Base-by-base conservation (phyloP, 768 basidiomycete genomes). In the Lentinula lateritia region DNA sequence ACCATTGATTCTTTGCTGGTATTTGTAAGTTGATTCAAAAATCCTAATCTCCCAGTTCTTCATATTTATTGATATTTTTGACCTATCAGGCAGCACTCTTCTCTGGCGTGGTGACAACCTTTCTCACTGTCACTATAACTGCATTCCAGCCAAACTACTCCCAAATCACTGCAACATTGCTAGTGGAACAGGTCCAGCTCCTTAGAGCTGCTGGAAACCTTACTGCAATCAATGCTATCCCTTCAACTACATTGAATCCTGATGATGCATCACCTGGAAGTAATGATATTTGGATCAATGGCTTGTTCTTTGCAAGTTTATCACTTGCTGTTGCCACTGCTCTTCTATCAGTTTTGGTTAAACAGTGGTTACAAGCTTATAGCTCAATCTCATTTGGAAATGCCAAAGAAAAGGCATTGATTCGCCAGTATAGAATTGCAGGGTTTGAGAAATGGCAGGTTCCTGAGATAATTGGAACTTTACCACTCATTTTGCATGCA, bases 351-450 rank as follows among this genome's bases (percentile, higher is more conserved):
- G 64, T 69, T 41, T 58, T 70, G 28, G 68, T 68, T n/a, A 72
- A 70, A 58, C 69, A 71, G 46, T 70, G 68, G 71, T 39, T 70
- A 1, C 64, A 64, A 38, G 64, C 66, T 10, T 67, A 69, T 38
- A 60, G 58, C 36, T 52, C 65, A 23, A 62, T 61, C 16, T 58
- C 64, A 20, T 64, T 67, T n/a, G 65, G 66, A 1, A 65, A 65
- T 18, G 56, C 70, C 1, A 63, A 67, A 10, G 66, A 66, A 39
- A 62, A 65, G 43, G 66, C 64, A 64, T 28, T 16, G 1, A 50
- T 61, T 13, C 68, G 69, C 2, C 71, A 71, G 16, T 66, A 67
- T 23, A 66, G 71, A 16, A 54, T 64, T 20, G 61, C 67, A n/a
- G 65, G 64, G 23, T 63, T 70, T 32, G 45, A 61, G 1, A 52